Base-by-base conservation (phyloP, 176 grass and related monocot genomes). In the Lolium rigidum region DNA sequence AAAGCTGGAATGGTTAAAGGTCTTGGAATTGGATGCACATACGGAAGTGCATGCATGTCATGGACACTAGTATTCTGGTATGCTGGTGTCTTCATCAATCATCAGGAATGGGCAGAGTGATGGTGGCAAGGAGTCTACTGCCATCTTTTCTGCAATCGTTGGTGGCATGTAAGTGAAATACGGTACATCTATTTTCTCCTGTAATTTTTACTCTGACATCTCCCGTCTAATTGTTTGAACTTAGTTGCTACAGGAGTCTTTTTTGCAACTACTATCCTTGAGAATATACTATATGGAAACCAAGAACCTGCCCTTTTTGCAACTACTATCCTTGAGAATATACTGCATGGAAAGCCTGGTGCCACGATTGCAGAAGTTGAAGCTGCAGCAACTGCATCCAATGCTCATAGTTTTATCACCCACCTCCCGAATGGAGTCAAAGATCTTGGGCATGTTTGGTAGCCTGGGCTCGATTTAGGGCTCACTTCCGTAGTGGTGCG, bases 1-100 rank as follows among this genome's bases (percentile, higher is more conserved):
- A 99, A 99, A 76, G 97, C 94, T 82, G 97, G 97, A 43, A 95
- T 99, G 94, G 97, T 92, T 39, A 99, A 99, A 86, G 97, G 97
- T 80, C 92, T 99, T 31, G 97, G 97, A 20, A 96, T 99, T 46
- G 97, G 97, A 17, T 99, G 92, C 77, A 99, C 97, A 43, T 99
- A 99, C 74, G 97, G 94, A 22, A 96, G 96, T 82, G 94, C 92
- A 21, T 99, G 94, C 92, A 96, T 96, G 94, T 96, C 97, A 85
- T 99, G 97, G 97, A 94, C 97, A 25, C 63, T 99, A 9, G 94
- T 96, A 51, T 96, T 99, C 83, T 96, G 97, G 97, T 99, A 99
- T 65, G 97, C 97, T 10, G 97, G 97, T 46, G 94, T 99, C 61
- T 96, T 31, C 28, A 31, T 31, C 28, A 31, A 31, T 99, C 88